Conservation (phyloP, 768 basidiomycete genomes). For the Cantharellus cinnabarinus region DNA sequence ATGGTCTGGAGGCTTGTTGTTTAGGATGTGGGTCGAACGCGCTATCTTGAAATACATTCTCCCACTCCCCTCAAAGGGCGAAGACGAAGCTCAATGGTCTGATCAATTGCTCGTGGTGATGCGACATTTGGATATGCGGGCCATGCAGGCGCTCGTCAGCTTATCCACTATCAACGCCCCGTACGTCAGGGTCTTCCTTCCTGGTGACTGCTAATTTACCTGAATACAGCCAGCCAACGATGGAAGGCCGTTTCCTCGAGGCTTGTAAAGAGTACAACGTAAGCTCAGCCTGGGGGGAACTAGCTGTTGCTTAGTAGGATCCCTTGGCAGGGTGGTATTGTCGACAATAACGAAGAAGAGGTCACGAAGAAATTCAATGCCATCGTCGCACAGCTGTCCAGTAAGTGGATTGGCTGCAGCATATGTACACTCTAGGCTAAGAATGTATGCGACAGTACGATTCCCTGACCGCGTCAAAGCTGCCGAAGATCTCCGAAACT, state of each 20-base stretch:
- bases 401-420: constrained; percentile 22
- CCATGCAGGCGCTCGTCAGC: constrained; percentile 33
- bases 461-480: constrained; percentile 58
- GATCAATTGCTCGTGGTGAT: constrained; percentile 60
- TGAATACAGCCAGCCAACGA: constrained; percentile 35
- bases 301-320: background rate
- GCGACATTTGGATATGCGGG: constrained; percentile 39
- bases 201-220: too few relatives aligned
- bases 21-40: constrained; percentile 41
- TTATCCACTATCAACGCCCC: constrained; percentile 41
- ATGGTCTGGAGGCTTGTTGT: background rate
- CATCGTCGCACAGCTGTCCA: constrained; percentile 36
- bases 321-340: constrained; percentile 54
- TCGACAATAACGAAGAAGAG: constrained; percentile 61
- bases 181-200: constrained; percentile 17
- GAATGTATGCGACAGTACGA: constrained; percentile 17
- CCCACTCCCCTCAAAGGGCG: constrained; percentile 42
- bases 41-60: constrained; percentile 57
- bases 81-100: constrained; percentile 69
- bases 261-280: constrained; percentile 73
- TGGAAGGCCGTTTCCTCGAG: constrained; percentile 49
- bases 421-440: background rate
- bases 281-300: constrained; percentile 14
- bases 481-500: constrained; percentile 53
- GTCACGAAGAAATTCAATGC: constrained; percentile 34